phyloP scores from a whole-genome alignment of 257 asterid genomes.

The Thymus quinquecostatus region DNA sequence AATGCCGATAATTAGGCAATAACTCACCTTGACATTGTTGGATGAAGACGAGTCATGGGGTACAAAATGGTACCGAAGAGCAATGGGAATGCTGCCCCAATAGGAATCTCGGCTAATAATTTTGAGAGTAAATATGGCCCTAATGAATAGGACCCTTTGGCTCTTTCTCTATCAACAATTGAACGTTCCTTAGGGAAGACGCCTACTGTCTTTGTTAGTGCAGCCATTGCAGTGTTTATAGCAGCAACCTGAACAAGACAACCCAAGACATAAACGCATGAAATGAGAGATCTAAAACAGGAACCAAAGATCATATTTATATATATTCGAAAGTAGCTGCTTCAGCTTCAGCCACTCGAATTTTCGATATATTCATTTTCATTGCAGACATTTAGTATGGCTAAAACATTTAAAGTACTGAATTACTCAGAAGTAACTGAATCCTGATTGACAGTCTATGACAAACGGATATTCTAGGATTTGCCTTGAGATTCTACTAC shows the following conservation, averaged over 20 bases:
- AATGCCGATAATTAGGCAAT: conserved; percentile 15
- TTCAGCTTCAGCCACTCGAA: too few species aligned
- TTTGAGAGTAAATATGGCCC: conserved; percentile 95
- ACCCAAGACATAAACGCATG: conserved; percentile 16
- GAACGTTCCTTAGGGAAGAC: conserved; percentile 98
- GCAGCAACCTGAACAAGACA: conserved; percentile 79
- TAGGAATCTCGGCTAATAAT: conserved; percentile 89
- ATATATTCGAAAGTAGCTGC: too few species aligned
- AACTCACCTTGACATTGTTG: conserved; percentile 74
- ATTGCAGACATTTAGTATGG: conserved; percentile 8
- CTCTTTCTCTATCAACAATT: conserved; percentile 92
- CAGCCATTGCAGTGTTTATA: conserved; percentile 99
- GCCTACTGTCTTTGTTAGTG: conserved; percentile 95
- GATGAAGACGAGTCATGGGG: conserved; percentile 97
- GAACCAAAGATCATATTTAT: conserved; percentile 2
- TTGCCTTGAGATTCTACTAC: background rate
- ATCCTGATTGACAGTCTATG: conserved; percentile 2
- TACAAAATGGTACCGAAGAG: conserved; percentile 88
- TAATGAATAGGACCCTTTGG: conserved; percentile 80
- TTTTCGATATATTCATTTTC: background rate
- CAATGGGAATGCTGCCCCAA: conserved; percentile 96
- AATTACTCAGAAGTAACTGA: background rate
- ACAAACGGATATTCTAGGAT: background rate
- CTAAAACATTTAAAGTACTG: conserved; percentile 3
- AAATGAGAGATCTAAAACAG: conserved; percentile 23